Conservation (phyloP, 208 protist species). For the Leishmania martiniquensis region DNA sequence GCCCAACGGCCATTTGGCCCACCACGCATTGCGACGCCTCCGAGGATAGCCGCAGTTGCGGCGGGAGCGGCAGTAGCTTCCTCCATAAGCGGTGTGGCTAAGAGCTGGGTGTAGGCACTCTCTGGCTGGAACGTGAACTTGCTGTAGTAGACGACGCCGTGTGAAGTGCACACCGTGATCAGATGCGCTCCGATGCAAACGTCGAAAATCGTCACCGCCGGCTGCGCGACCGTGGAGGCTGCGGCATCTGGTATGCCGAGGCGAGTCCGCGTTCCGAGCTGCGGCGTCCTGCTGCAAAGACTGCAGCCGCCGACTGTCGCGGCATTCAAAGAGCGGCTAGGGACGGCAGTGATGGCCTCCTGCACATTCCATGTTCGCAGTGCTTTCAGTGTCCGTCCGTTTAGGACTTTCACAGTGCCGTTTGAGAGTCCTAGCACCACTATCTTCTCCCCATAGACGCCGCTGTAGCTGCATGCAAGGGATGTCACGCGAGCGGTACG, state of each 20-base stretch:
- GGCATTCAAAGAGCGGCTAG: neutral
- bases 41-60: neutral
- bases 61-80: neutral
- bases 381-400: constrained; percentile 50
- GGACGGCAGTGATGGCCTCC: neutral
- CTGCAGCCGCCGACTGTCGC: neutral
- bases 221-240: neutral
- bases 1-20: constrained; percentile 35
- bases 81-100: neutral
- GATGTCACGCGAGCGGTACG: constrained; percentile 34
- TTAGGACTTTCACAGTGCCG: constrained; percentile 61
- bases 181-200: constrained; percentile 33
- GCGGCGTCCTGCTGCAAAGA: neutral
- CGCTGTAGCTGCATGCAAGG: constrained; percentile 42
- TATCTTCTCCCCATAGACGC: constrained; percentile 39
- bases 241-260: neutral
- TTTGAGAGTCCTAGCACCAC: constrained; percentile 61
- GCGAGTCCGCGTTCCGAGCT: neutral
- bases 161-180: constrained; percentile 39
- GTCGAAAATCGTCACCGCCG: constrained; percentile 16
- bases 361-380: constrained; percentile 21
- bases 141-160: constrained; percentile 35
- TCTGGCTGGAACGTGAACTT: constrained; percentile 17
- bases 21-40: constrained; percentile 1
- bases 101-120: constrained; percentile 4